Base-by-base conservation (phyloP, 192 early-diverging fungal genomes). In the Backusella macrospora region DNA sequence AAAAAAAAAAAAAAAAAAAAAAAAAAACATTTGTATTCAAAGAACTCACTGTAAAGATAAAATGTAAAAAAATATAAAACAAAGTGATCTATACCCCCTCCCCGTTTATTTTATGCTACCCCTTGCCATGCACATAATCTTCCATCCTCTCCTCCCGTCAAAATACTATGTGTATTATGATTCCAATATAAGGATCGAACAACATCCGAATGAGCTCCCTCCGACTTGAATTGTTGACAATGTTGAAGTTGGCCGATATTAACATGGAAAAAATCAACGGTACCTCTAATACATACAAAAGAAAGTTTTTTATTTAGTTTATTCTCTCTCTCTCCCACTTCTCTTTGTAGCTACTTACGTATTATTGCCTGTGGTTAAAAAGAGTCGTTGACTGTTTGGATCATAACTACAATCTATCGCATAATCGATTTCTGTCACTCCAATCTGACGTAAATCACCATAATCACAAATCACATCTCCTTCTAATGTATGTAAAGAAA, bases 341-440 rank as follows among this genome's bases (percentile, higher is more conserved):
- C n/a, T 34, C 0, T 34, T 34, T 34, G 2, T 34, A 34, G 2
- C 29, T 23, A 73, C 81, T 73, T 82, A 88, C 87, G 73, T 83
- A 73, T 94, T 90, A 5, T 89, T 89, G n/a, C 98, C 98, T 2
- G 87, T 84, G 14, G 92, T 77, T 62, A 98, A 73, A 76, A 86
- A 99, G 46, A 98, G 84, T 23, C 96, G 83, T 78, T 92, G 87
- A 0, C 83, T 71, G 3, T 66, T 73, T 10, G 81, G 70, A 67
- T 96, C 91, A 77, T 94, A 99, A 4, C 84, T 81, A 73, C 92
- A 95, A 59, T 94, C 95, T 29, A 95, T 89, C 21, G 90, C 87
- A 75, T 97, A 99, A 72, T 98, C 92, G 16, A 95, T 76, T 3
- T 81, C 74, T 45, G 85, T 45, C 52, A 88, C 16, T 39, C 78